phyloP scores from a whole-genome alignment of 1,284 basidiomycete species.

The Malassezia nana region DNA sequence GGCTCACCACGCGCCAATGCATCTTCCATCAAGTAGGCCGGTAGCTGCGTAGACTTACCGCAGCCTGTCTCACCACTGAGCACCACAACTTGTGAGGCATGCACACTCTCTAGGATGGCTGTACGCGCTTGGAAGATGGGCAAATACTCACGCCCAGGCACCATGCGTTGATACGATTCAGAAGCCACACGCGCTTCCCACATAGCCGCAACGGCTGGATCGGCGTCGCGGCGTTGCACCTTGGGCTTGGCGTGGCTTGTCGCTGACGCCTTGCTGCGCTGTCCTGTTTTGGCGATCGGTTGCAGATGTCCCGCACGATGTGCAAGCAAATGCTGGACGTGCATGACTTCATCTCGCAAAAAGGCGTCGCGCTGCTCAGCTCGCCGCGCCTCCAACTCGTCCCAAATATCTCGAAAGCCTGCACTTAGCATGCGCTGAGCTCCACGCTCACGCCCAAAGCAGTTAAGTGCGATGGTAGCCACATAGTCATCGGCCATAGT shows the following conservation, averaged over 20 bases:
- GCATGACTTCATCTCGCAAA: slow-evolving; percentile 54
- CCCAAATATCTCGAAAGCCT: slow-evolving; percentile 80
- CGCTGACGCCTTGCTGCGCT: neutral
- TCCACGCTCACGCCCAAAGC: slow-evolving; percentile 40
- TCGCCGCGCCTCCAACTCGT: slow-evolving; percentile 66
- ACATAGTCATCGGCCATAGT: slow-evolving; percentile 82
- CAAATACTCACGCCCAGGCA: slow-evolving; percentile 64
- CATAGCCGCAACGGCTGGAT: neutral
- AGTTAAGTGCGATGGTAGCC: slow-evolving; percentile 70
- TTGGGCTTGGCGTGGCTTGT: neutral
- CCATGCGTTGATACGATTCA: slow-evolving; percentile 68
- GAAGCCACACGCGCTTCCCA: slow-evolving; percentile 7
- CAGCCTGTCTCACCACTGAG: slow-evolving; percentile 97
- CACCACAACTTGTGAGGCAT: slow-evolving; percentile 75
- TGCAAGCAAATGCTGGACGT: slow-evolving; percentile 58
- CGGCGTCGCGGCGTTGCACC: neutral
- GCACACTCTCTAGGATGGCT: slow-evolving; percentile 64
- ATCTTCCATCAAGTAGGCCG: slow-evolving; percentile 86
- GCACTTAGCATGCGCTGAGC: slow-evolving; percentile 57
- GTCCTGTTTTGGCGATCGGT: neutral
- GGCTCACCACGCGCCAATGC: slow-evolving; percentile 68
- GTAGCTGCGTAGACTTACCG: slow-evolving; percentile 95
- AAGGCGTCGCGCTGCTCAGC: slow-evolving; percentile 58
- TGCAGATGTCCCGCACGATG: slow-evolving; percentile 49
- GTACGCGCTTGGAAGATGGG: slow-evolving; percentile 80